A percentile compares a stretch with the other conserved stretches of the same genome.
Evolutionary conservation across 495 filamentous ascomycete species (phyloP).

Genomic region (Trichoderma orchidacearum): DNA sequence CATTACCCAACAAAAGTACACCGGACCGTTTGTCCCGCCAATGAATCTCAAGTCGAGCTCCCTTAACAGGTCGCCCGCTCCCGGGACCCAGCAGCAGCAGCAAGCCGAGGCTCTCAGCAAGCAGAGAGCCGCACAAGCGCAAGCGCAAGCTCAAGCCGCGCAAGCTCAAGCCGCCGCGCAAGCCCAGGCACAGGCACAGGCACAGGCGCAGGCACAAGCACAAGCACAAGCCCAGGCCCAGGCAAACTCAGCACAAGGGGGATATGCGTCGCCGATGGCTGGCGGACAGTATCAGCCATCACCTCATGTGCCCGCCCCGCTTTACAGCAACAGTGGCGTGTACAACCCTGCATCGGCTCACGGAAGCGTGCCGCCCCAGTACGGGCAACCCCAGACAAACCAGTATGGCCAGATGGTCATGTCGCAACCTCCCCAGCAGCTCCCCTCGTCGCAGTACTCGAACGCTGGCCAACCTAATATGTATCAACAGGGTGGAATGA

Average conservation of each 20-base stretch:
- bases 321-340: slow-evolving; percentile 54
- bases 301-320: slow-evolving; percentile 36
- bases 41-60: slow-evolving; percentile 87
- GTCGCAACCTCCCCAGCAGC: slow-evolving; percentile 46
- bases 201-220: slow-evolving; percentile 6
- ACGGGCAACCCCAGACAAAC: slow-evolving; percentile 49
- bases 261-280: slow-evolving; percentile 24
- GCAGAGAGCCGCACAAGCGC: slow-evolving; percentile 61
- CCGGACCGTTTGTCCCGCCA: slow-evolving; percentile 89
- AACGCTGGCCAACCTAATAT: slow-evolving; percentile 46
- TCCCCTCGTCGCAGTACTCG: slow-evolving; percentile 55
- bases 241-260: slow-evolving; percentile 36
- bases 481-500: slow-evolving; percentile 74
- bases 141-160: slow-evolving; percentile 35
- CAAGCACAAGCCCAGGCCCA: slow-evolving; percentile 45
- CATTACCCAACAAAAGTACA: slow-evolving; percentile 97
- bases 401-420: slow-evolving; percentile 71
- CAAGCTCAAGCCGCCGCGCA: background rate
- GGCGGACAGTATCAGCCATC: slow-evolving; percentile 28
- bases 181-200: slow-evolving; percentile 16
- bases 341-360: slow-evolving; percentile 40
- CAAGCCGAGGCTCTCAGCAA: slow-evolving; percentile 85
- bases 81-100: slow-evolving; percentile 95
- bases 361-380: slow-evolving; percentile 53
- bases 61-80: slow-evolving; percentile 73